Percentiles rank a stretch among this genome's conserved stretches.
Evolutionary conservation across 768 basidiomycete genomes (phyloP).

Genomic region (Boletus huronensis): DNA sequence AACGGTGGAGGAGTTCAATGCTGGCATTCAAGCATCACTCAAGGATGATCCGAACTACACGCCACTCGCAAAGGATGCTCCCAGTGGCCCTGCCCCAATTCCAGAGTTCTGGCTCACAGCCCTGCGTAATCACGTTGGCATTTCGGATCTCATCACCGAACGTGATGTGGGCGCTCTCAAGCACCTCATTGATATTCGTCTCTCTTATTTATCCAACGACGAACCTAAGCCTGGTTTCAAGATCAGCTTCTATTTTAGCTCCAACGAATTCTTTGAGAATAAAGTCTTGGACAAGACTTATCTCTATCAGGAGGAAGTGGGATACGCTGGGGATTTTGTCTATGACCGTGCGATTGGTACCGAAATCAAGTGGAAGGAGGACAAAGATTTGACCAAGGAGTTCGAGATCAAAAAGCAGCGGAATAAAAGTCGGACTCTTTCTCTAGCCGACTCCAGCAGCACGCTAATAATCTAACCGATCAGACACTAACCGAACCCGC

Average conservation of each 20-base stretch:
- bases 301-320: conserved; percentile 86
- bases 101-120: conserved; percentile 99
- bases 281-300: conserved; percentile 87
- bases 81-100: conserved; percentile 47
- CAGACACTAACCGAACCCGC: conserved; percentile 82
- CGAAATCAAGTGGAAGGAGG: conserved; percentile 95
- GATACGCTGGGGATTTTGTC: conserved; percentile 95
- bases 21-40: conserved; percentile 66
- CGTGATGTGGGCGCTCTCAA: conserved; percentile 87
- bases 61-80: conserved; percentile 52
- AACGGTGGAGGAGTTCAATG: conserved; percentile 76
- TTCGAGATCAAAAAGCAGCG: conserved; percentile 99
- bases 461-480: conserved; percentile 3
- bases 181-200: conserved; percentile 71
- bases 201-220: conserved; percentile 68
- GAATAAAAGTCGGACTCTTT: conserved; percentile 78
- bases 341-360: conserved; percentile 93
- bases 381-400: conserved; percentile 95
- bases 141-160: conserved; percentile 89
- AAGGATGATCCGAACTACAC: conserved; percentile 76
- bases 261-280: conserved; percentile 89
- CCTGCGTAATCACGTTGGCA: conserved; percentile 83
- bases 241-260: conserved; percentile 74
- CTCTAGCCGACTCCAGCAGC: background rate
- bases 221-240: conserved; percentile 88